Evolutionary conservation across 768 basidiomycete genomes (phyloP).

Genomic region (Tylopilus felleus): DNA sequence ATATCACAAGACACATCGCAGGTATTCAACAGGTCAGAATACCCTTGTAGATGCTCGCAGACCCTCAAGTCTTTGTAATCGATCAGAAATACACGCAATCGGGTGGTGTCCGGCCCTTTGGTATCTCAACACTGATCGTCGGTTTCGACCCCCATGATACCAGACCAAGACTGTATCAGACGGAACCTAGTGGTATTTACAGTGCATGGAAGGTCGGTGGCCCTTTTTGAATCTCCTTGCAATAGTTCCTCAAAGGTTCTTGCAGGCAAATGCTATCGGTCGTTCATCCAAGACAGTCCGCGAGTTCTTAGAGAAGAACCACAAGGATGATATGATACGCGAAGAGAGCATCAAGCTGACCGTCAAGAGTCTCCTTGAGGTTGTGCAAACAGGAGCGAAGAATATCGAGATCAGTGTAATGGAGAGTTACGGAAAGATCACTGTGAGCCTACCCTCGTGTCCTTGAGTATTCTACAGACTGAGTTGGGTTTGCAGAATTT

Average conservation of each 20-base stretch:
- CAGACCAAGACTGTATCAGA: conserved; percentile 88
- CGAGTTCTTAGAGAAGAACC: conserved; percentile 98
- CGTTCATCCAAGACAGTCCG: conserved; percentile 97
- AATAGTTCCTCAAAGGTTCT: background rate
- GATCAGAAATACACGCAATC: conserved; percentile 93
- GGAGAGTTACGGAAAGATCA: conserved; percentile 92
- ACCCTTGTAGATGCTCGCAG: background rate
- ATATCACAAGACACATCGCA: conserved; percentile 96
- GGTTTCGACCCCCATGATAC: conserved; percentile 95
- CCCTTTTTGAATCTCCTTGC: background rate
- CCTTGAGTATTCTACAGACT: background rate
- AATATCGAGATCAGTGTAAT: conserved; percentile 99
- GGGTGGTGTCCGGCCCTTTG: conserved; percentile 97
- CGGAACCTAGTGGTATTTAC: conserved; percentile 97
- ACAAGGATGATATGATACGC: conserved; percentile 83
- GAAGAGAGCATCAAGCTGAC: conserved; percentile 94
- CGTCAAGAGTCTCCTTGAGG: conserved; percentile 92
- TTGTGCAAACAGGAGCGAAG: conserved; percentile 99
- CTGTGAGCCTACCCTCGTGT: conserved; percentile 46
- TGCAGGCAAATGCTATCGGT: conserved; percentile 93
- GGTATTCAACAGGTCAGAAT: conserved; percentile 91
- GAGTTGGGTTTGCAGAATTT: conserved; percentile 58
- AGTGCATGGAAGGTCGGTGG: conserved; percentile 90
- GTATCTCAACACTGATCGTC: conserved; percentile 93
- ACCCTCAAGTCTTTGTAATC: background rate